These are phyloP conservation scores for Alternaria sp. DNA, from an alignment of 2,329 filamentous ascomycete genomes.

Conservation along the genomic window DNA sequence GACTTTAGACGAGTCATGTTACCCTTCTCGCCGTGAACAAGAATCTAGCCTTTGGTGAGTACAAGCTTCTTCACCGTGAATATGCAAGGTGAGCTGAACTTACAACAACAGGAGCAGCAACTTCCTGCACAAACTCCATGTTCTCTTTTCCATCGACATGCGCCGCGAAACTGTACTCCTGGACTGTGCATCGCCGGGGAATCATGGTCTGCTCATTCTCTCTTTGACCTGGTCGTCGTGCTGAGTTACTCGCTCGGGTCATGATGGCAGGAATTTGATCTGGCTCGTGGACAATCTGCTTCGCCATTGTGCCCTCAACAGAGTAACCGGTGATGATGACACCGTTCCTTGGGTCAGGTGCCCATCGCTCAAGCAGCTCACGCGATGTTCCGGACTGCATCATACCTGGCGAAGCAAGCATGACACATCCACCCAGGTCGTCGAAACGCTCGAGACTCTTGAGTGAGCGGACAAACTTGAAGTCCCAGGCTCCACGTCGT, in stretches of 20 bases:
- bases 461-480: conserved; percentile 89
- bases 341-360: conserved; percentile 95
- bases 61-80: conserved; percentile 5
- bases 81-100: conserved; percentile 52
- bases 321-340: conserved; percentile 98
- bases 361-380: conserved; percentile 93
- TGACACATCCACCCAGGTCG: conserved; percentile 93
- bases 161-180: conserved; percentile 94
- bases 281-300: conserved; percentile 92
- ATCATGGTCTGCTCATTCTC: conserved; percentile 92
- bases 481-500: conserved; percentile 92
- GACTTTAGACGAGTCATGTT: conserved; percentile 99
- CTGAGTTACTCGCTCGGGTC: conserved; percentile 63
- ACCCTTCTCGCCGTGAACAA: conserved; percentile 96
- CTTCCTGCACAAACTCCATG: conserved; percentile 94
- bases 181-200: conserved; percentile 87
- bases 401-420: conserved; percentile 98
- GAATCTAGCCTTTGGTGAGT: conserved; percentile 67
- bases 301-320: conserved; percentile 98
- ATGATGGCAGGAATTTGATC: conserved; percentile 96
- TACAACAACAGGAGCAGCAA: conserved; percentile 90
- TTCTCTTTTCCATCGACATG: conserved; percentile 98
- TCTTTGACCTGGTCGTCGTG: conserved; percentile 67
- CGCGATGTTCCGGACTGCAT: conserved; percentile 94
- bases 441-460: conserved; percentile 96